Percentiles rank a stretch among this genome's conserved stretches.
These are phyloP conservation scores for Rosa rugosa DNA, from an alignment of 306 rosid species.

Conservation along the genomic window DNA sequence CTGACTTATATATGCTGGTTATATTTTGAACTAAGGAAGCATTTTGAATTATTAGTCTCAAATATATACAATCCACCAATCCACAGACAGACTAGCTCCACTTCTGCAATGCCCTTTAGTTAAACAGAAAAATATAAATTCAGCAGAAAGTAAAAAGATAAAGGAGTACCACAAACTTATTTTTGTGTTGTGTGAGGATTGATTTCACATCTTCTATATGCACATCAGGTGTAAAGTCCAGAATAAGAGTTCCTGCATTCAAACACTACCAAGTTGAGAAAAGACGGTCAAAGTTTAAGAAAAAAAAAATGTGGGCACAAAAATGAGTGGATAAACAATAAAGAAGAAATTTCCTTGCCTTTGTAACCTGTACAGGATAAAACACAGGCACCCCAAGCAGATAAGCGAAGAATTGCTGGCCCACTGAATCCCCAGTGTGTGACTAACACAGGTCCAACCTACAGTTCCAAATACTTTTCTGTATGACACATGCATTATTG, in stretches of 20 bases:
- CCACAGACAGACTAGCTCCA: slow-evolving; percentile 16
- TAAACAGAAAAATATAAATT: slow-evolving; percentile 12
- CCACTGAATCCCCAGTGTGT: slow-evolving; percentile 99
- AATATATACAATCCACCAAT: not conserved
- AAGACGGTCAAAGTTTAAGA: not conserved
- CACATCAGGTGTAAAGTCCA: slow-evolving; percentile 80
- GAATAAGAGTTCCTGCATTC: slow-evolving; percentile 64
- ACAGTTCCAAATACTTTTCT: slow-evolving; percentile 23
- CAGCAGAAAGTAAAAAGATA: slow-evolving; percentile 23
- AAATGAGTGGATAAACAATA: not conserved
- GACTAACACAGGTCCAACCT: slow-evolving; percentile 90
- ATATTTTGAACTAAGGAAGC: not conserved
- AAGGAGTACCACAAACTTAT: slow-evolving; percentile 57
- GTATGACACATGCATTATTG: slow-evolving; percentile 11
- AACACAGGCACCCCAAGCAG: slow-evolving; percentile 95
- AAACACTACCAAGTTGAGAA: slow-evolving; percentile 31
- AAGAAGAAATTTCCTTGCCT: slow-evolving; percentile 38
- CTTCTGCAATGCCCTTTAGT: slow-evolving; percentile 3
- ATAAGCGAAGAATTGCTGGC: slow-evolving; percentile 82
- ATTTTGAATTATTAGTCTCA: not conserved
- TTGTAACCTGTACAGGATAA: slow-evolving; percentile 67
- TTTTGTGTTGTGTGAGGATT: slow-evolving; percentile 65
- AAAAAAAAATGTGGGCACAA: not conserved
- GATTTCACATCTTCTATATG: slow-evolving; percentile 67
- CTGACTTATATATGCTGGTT: not conserved